A percentile compares a stretch with the other conserved stretches of the same genome.
phyloP scores from a whole-genome alignment of 257 asterid species.

The Oldenlandia corymbosa region DNA sequence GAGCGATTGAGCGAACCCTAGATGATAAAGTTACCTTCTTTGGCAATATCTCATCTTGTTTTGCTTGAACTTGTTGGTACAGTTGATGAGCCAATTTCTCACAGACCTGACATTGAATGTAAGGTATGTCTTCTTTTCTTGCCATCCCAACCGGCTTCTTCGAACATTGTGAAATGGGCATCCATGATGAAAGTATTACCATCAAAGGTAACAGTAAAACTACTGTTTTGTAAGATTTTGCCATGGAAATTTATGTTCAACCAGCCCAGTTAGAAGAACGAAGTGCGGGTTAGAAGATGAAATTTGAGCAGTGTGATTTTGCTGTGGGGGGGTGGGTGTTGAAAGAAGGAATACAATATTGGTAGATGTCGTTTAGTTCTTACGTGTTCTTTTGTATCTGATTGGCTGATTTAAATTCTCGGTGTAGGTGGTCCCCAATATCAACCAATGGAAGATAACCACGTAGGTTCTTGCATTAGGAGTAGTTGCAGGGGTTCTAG shows the following conservation, averaged over 20 bases:
- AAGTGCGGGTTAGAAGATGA: not conserved
- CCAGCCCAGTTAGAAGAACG: not conserved
- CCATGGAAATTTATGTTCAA: conserved; percentile 26
- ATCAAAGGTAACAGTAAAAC: conserved; percentile 14
- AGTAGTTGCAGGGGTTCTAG: not conserved
- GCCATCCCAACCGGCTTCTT: conserved; percentile 67
- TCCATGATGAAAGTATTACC: conserved; percentile 27
- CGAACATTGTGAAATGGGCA: conserved; percentile 45
- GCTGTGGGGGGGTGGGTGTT: too few relatives aligned
- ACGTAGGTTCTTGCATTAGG: not conserved
- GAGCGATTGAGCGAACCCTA: conserved; percentile 9
- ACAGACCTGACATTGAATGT: conserved; percentile 77
- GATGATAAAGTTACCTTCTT: conserved; percentile 46
- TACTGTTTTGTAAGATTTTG: conserved; percentile 21
- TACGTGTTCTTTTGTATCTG: conserved; percentile 28
- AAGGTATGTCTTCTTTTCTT: conserved; percentile 87
- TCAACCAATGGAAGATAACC: conserved; percentile 3
- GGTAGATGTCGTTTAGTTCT: not conserved
- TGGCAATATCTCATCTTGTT: conserved; percentile 65
- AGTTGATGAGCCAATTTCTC: conserved; percentile 61
- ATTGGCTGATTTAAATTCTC: conserved; percentile 25
- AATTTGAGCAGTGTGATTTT: conserved; percentile 2
- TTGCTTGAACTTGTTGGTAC: conserved; percentile 60
- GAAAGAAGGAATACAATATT: too few relatives aligned
- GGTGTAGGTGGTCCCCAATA: not conserved